Base-by-base conservation (phyloP, 305 asterid genomes). In the Stenogyne calaminthoides region DNA sequence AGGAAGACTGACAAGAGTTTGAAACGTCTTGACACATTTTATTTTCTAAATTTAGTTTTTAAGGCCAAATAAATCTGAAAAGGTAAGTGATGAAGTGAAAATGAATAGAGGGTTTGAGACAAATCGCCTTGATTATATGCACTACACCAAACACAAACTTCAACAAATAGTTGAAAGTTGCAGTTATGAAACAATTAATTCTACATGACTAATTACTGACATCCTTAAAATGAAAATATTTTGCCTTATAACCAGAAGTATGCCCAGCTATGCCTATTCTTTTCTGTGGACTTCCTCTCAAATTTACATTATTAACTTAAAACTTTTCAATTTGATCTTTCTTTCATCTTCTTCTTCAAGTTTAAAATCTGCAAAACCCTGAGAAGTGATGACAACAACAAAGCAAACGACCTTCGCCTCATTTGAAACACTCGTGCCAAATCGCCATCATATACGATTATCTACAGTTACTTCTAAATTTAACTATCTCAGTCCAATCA, bases 301-400 rank as follows among this genome's bases (percentile, higher is more conserved):
- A 16, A 72, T 52, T 22, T 36, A 72, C 32, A 29, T 4, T 5
- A 59, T 11, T 36, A 72, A 49, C 44, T 44, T 51, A 64, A n/a
- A 63, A 54, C 29, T 18, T 51, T 19, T 58, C 40, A 29, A 27
- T 49, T 22, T 8, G 40, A 46, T 9, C 51, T 25, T 51, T 60
- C 47, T 68, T 47, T 16, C 46, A 32, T 39, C 67, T 16, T 56
- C 11, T 16, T 67, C 11, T 16, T 67, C 54, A 60, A 75, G 70
- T 60, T 49, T 7, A 5, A 68, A 68, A 49, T n/a, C 47, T 20
- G 44, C 20, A 7, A 46, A 6, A 7, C 55, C 47, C 55, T 47
- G 16, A 14, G 20, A 25, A 44, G 29, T 22, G 57, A 66, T 8
- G 39, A 42, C 9, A 67, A 19, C 51, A 10, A 11, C n/a, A 22